Evolutionary conservation across 2,329 filamentous ascomycete species (phyloP).

Genomic region (Monosporascus ibericus): DNA sequence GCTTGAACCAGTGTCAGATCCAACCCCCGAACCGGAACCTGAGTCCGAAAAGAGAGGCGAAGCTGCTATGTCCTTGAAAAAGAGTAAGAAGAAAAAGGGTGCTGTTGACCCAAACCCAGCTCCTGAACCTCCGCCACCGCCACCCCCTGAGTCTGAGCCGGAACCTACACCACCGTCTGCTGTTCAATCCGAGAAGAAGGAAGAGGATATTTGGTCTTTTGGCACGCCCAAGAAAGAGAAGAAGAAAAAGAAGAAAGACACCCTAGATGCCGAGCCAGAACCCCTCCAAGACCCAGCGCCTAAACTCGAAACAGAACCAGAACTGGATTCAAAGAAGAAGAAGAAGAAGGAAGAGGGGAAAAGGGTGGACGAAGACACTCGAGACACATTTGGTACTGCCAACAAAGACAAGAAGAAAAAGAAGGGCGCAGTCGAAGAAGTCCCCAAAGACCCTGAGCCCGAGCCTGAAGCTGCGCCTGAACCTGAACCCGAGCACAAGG

Average conservation of each 20-base stretch:
- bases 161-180: background rate
- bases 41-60: constrained; percentile 34
- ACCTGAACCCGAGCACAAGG: constrained; percentile 22
- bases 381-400: constrained; percentile 2
- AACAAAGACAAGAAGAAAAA: constrained; percentile 26
- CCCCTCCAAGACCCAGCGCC: constrained; percentile 4
- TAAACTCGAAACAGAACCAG: constrained; percentile 12
- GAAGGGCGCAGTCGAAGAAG: constrained; percentile 15
- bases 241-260: constrained; percentile 25
- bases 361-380: constrained; percentile 15
- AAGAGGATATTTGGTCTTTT: constrained; percentile 15
- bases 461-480: constrained; percentile 22
- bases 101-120: constrained; percentile 1
- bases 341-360: constrained; percentile 14
- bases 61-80: constrained; percentile 11
- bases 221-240: constrained; percentile 22
- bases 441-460: constrained; percentile 16
- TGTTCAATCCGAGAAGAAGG: constrained; percentile 8
- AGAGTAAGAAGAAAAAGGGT: constrained; percentile 9
- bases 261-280: constrained; percentile 9
- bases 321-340: constrained; percentile 15
- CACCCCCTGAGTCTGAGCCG: constrained; percentile 4
- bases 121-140: background rate
- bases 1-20: constrained; percentile 18
- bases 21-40: constrained; percentile 22